phyloP scores from a whole-genome alignment of 768 basidiomycete genomes.

The Lepiota subincarnata region DNA sequence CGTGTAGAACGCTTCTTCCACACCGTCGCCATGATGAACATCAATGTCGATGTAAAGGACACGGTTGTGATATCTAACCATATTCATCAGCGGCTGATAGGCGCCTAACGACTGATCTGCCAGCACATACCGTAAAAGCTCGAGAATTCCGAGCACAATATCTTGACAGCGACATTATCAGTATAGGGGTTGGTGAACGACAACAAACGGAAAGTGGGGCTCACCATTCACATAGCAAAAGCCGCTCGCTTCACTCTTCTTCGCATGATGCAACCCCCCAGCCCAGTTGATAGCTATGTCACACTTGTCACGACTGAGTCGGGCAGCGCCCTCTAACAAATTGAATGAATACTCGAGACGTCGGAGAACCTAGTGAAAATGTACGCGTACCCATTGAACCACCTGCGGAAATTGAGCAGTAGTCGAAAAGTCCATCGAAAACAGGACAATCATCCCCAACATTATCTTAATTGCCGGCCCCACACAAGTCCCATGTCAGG shows the following conservation, averaged over 20 bases:
- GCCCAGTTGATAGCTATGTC: conserved; percentile 99
- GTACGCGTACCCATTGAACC: conserved; percentile 90
- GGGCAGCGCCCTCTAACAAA: conserved; percentile 86
- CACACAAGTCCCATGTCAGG: neutral
- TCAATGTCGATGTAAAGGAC: conserved; percentile 99
- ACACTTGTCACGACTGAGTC: conserved; percentile 93
- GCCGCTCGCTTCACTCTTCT: conserved; percentile 98
- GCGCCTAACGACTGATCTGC: neutral
- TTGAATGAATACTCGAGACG: conserved; percentile 10
- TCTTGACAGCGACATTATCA: conserved; percentile 44
- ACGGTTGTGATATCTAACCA: conserved; percentile 77
- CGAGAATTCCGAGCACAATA: conserved; percentile 95
- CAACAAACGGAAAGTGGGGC: conserved; percentile 15
- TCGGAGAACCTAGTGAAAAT: neutral
- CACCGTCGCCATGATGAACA: conserved; percentile 98
- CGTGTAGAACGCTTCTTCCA: conserved; percentile 98
- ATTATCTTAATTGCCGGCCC: conserved; percentile 57
- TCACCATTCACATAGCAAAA: conserved; percentile 98
- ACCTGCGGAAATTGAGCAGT: conserved; percentile 99
- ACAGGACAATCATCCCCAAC: conserved; percentile 99
- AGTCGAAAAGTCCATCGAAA: conserved; percentile 97
- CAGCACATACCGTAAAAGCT: conserved; percentile 67
- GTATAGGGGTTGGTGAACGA: neutral
- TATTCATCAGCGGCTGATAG: neutral
- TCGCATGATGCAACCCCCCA: conserved; percentile 96